Evolutionary conservation across 2,329 filamentous ascomycete genomes (phyloP).

Genomic region (Orbilia ellipsospora): DNA sequence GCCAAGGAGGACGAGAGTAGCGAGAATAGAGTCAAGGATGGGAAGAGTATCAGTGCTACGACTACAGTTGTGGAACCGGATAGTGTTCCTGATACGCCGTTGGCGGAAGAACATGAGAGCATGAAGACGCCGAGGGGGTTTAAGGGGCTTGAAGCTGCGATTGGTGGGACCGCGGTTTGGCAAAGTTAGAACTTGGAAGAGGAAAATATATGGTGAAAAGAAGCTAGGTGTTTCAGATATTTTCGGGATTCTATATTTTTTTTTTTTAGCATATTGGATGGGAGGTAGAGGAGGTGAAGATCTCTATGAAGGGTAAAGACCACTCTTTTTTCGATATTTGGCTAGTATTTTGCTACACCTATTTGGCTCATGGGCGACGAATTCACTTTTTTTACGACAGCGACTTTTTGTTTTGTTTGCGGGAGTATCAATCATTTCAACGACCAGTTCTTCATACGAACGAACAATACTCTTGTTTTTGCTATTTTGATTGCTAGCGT

Average conservation of each 20-base stretch:
- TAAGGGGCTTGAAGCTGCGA: constrained; percentile 8
- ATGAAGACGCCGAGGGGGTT: not conserved
- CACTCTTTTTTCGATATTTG: too few relatives aligned
- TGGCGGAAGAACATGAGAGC: constrained; percentile 17
- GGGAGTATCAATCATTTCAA: too few relatives aligned
- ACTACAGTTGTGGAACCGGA: constrained; percentile 52
- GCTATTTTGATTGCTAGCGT: too few relatives aligned
- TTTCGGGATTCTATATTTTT: not conserved
- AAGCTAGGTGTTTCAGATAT: not conserved
- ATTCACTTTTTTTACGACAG: too few relatives aligned
- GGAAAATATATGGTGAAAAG: not conserved
- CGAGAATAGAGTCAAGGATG: constrained; percentile 14
- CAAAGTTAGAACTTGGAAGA: not conserved
- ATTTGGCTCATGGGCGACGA: too few relatives aligned
- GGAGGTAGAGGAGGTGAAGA: too few relatives aligned
- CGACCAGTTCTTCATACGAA: too few relatives aligned
- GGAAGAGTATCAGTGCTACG: constrained; percentile 42
- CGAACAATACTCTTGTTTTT: too few relatives aligned
- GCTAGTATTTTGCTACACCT: too few relatives aligned
- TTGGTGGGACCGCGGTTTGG: constrained; percentile 3
- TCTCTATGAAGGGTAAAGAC: too few relatives aligned
- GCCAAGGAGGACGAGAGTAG: constrained; percentile 6
- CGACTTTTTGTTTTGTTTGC: too few relatives aligned
- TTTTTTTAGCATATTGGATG: too few relatives aligned
- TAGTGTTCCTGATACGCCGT: constrained; percentile 22